Evolutionary conservation across 2,329 filamentous ascomycete genomes (phyloP), one percentile per base, ranked within the genome.

Genomic region (Aspergillus pseudonomiae): DNA sequence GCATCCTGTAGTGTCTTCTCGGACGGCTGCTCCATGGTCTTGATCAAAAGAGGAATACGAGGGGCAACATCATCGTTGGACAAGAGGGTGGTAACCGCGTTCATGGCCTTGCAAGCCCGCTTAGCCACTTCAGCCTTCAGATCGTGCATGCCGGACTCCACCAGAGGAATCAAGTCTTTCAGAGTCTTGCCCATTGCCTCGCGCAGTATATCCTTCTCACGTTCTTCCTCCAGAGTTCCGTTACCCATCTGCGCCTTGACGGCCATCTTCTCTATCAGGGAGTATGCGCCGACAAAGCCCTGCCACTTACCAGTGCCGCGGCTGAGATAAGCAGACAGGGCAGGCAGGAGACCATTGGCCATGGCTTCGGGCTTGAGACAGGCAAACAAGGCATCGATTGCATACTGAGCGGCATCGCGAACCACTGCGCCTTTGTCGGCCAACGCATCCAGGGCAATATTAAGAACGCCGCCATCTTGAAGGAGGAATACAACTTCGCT

Each of bases 21-120:
- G 12, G 93, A 97, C 6, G 95, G 95, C 72, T 97, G 89, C 78
- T 97, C 92, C 90, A 99, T 97, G 56, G 93, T 92, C 77, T 96
- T 93, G 79, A 99, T 89, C 56, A 99, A 86, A 3, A 98, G 88
- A 7, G 94, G 93, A 73, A 99, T 94, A 73, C 93, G 88, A 54
- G 94, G 94, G 28, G 91, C 90, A 61, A 99, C 94, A 78, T 99
- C 95, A 82, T 99, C 95, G 84, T 99, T 99, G 75, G 93, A 93
- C 55, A 99, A 86, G 19, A 99, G 88, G 10, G 90, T 91, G 3
- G 93, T 96, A 60, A 99, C 85, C 41, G 93, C 91, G 72, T 87
- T 92, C 94, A 99, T 98, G 56, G 94, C 92, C 79, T 91, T 90
- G 74, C 92, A 83, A n/a, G 95, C 89, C 82, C 96, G 92, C 83